phyloP scores from a whole-genome alignment of 306 rosid species.

The Citrullus colocynthis region DNA sequence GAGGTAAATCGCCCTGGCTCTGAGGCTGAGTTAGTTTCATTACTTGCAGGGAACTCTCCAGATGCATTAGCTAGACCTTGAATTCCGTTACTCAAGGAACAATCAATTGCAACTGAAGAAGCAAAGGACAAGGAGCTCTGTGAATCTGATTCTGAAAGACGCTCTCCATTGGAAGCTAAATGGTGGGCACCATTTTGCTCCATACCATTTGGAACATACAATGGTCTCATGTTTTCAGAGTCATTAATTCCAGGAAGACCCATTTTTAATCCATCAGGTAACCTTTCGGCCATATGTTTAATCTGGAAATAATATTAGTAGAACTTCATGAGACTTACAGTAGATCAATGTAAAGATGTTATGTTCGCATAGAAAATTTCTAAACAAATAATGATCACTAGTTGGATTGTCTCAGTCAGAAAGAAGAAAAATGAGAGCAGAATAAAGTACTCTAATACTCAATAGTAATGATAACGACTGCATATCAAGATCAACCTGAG shows the following conservation, averaged over 20 bases:
- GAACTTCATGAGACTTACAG: neutral
- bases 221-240: conserved; percentile 38
- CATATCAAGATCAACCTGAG: conserved; percentile 43
- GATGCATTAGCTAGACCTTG: conserved; percentile 16
- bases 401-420: neutral
- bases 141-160: conserved; percentile 51
- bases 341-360: neutral
- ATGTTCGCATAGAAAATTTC: conserved; percentile 18
- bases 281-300: conserved; percentile 86
- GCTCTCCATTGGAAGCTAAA: conserved; percentile 44
- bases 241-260: conserved; percentile 37
- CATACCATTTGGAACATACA: conserved; percentile 42
- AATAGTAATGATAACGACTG: neutral
- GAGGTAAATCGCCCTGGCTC: conserved; percentile 23
- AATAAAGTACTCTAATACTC: neutral
- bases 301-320: conserved; percentile 37
- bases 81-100: conserved; percentile 32
- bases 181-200: conserved; percentile 48
- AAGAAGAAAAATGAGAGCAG: neutral
- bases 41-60: conserved; percentile 30
- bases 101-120: conserved; percentile 41
- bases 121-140: conserved; percentile 43
- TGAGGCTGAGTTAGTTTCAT: conserved; percentile 29
- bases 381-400: neutral
- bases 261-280: conserved; percentile 27